Evolutionary conservation across 139 green algal species (phyloP).

Genomic region (Micractinium conductrix): DNA sequence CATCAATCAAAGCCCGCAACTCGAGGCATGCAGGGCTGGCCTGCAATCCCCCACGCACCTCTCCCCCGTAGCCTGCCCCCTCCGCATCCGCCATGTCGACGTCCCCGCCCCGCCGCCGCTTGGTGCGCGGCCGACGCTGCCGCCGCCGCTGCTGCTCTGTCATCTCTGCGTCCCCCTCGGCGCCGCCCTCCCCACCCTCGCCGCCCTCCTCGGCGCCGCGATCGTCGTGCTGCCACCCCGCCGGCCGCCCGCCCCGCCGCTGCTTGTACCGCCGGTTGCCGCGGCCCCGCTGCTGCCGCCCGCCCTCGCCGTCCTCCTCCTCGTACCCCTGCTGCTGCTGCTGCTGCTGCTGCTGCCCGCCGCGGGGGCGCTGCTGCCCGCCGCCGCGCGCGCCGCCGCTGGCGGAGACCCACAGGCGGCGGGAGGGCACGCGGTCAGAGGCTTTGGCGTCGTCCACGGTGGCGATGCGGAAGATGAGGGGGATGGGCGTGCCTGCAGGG

Average conservation of each 20-base stretch:
- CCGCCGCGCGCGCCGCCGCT: neutral
- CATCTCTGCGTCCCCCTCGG: neutral
- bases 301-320: neutral
- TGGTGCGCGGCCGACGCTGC: neutral
- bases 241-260: neutral
- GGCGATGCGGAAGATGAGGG: constrained; percentile 61
- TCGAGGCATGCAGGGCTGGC: too few relatives aligned
- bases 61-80: neutral
- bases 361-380: constrained; percentile 7
- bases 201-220: neutral
- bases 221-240: constrained; percentile 11
- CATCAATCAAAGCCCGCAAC: neutral
- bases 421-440: constrained; percentile 32
- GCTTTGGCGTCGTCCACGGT: constrained; percentile 51
- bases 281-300: neutral
- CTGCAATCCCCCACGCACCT: neutral
- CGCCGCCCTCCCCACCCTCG: neutral
- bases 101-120: constrained; percentile 30
- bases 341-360: neutral
- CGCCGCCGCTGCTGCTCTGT: neutral
- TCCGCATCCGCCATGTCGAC: constrained; percentile 50
- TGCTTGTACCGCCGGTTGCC: neutral
- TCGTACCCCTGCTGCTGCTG: neutral
- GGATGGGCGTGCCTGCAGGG: constrained; percentile 38
- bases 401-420: constrained; percentile 43